phyloP scores from a whole-genome alignment of 129 eudicot genomes.

The Arctium minus region DNA sequence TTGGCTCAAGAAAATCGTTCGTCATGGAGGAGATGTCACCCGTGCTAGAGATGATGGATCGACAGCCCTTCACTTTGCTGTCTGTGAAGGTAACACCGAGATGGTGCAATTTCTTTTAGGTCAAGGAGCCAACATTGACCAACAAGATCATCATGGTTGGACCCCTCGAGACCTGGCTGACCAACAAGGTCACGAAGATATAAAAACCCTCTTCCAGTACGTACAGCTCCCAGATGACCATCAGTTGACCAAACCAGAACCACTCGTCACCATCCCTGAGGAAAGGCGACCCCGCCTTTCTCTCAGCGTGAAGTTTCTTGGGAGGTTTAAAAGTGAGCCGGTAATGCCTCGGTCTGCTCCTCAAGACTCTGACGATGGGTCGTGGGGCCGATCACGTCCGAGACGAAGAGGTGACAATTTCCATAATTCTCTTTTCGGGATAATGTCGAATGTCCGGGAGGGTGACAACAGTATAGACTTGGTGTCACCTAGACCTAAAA shows the following conservation, averaged over 20 bases:
- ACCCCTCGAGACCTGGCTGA: constrained; percentile 81
- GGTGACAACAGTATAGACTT: constrained; percentile 39
- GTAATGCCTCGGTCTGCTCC: constrained; percentile 25
- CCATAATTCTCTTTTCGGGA: constrained; percentile 80
- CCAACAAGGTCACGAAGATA: constrained; percentile 92
- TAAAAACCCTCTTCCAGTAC: constrained; percentile 49
- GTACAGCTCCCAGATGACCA: constrained; percentile 13
- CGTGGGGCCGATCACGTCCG: constrained; percentile 38
- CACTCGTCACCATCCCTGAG: constrained; percentile 35
- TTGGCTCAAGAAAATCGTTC: constrained; percentile 54
- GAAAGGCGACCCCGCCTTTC: constrained; percentile 28
- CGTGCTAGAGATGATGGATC: constrained; percentile 45
- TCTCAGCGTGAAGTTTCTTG: constrained; percentile 50
- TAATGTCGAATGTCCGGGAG: constrained; percentile 58
- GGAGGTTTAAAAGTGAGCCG: constrained; percentile 73
- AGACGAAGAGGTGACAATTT: constrained; percentile 58
- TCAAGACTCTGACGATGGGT: constrained; percentile 33
- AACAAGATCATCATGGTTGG: constrained; percentile 65
- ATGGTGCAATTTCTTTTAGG: constrained; percentile 65
- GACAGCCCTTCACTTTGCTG: constrained; percentile 85
- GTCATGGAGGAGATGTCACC: constrained; percentile 66
- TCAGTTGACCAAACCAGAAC: constrained; percentile 18
- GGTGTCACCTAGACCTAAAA: constrained; percentile 38
- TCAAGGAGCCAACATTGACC: constrained; percentile 56
- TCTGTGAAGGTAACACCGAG: constrained; percentile 72